These are phyloP conservation scores for Meredithiella fracta DNA, from an alignment of 2,329 filamentous ascomycete species.

Conservation along the genomic window DNA sequence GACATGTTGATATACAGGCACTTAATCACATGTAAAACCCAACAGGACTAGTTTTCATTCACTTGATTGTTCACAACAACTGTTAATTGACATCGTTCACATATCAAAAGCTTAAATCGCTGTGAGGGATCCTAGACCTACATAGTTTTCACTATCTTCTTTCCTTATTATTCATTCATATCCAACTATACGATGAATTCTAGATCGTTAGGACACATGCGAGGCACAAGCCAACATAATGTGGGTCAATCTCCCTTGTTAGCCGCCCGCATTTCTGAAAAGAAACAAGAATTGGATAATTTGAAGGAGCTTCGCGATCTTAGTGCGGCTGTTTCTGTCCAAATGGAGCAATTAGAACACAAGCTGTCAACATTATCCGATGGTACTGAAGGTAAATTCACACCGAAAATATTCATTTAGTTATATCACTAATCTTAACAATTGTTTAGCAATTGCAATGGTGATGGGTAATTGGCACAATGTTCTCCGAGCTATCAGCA, in stretches of 20 bases:
- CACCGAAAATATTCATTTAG: neutral
- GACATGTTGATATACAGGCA: neutral
- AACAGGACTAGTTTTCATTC: neutral
- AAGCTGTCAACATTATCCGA: slow-evolving; percentile 64
- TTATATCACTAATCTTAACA: neutral
- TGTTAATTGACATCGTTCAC: neutral
- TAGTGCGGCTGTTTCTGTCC: slow-evolving; percentile 58
- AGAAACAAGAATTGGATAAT: slow-evolving; percentile 67
- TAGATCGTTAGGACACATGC: slow-evolving; percentile 36
- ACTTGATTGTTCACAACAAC: neutral
- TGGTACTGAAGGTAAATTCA: slow-evolving; percentile 54
- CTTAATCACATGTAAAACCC: no score
- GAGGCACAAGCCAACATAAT: slow-evolving; percentile 37
- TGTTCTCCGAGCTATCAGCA: slow-evolving; percentile 67
- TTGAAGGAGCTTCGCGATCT: slow-evolving; percentile 63
- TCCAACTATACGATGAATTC: slow-evolving; percentile 3
- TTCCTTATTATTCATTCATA: neutral
- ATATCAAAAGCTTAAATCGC: neutral
- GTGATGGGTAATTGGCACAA: slow-evolving; percentile 81
- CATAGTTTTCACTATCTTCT: neutral
- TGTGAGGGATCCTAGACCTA: neutral
- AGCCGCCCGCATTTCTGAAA: slow-evolving; percentile 64
- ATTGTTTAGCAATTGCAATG: slow-evolving; percentile 52
- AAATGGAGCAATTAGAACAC: slow-evolving; percentile 69
- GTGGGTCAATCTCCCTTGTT: slow-evolving; percentile 52